Percentiles rank a stretch among this genome's conserved stretches.
These are phyloP conservation scores for Orbilia brochopaga DNA, from an alignment of 2,329 filamentous ascomycete genomes.

Conservation along the genomic window DNA sequence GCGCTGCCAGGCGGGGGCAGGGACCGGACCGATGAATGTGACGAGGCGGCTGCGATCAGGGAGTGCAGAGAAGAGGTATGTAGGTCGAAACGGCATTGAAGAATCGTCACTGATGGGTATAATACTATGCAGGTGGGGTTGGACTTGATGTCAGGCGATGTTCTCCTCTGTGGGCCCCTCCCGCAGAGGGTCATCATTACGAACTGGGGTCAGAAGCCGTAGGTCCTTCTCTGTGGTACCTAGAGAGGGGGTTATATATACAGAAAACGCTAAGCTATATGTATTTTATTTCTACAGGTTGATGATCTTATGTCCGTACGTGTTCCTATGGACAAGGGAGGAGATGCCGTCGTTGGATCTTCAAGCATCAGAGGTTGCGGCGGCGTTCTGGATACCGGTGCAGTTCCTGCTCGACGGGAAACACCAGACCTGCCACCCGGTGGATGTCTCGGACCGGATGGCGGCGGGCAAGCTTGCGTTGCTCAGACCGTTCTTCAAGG, in stretches of 20 bases:
- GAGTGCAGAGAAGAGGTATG: conserved; percentile 70
- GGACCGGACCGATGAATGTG: conserved; percentile 69
- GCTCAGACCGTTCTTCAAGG: conserved; percentile 64
- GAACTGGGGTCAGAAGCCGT: conserved; percentile 70
- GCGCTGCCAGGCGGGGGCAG: conserved; percentile 72
- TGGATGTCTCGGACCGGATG: conserved; percentile 69
- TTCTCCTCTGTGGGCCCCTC: conserved; percentile 36
- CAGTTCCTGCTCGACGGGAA: conserved; percentile 67
- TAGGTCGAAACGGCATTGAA: not conserved
- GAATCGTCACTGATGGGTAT: no score
- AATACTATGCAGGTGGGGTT: conserved; percentile 58
- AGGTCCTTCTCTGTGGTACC: conserved; percentile 54
- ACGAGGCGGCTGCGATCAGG: conserved; percentile 68
- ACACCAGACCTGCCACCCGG: conserved; percentile 68
- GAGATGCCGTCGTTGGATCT: conserved; percentile 66
- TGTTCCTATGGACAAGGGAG: conserved; percentile 68
- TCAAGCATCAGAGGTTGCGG: conserved; percentile 72
- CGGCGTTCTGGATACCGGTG: conserved; percentile 72
- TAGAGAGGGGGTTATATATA: not conserved
- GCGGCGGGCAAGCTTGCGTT: conserved; percentile 65
- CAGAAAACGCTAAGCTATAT: conserved; percentile 13
- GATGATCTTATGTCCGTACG: conserved; percentile 70
- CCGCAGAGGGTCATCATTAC: conserved; percentile 62
- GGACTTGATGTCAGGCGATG: conserved; percentile 27
- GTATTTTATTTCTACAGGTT: conserved; percentile 60